phyloP scores from a whole-genome alignment of 1,139 yeast species.

The Geotrichum aggregatum region DNA sequence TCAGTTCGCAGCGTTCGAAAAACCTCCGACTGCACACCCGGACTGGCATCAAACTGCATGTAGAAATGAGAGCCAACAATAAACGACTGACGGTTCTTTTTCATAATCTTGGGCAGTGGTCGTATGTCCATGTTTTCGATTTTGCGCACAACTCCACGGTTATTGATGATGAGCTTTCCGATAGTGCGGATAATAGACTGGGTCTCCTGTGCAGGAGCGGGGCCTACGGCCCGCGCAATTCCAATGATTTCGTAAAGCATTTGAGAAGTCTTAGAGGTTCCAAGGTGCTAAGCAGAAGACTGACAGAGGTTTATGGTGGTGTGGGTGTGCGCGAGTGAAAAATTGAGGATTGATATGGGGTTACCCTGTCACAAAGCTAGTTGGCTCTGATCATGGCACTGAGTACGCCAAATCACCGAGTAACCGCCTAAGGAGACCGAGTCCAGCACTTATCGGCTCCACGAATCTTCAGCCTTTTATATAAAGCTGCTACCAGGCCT shows the following conservation, averaged over 20 bases:
- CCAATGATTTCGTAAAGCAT: conserved; percentile 93
- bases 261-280: conserved; percentile 10
- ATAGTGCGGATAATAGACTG: conserved; percentile 67
- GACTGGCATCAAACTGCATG: conserved; percentile 80
- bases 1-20: conserved; percentile 75
- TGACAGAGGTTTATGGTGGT: not conserved
- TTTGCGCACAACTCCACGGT: conserved; percentile 87
- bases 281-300: too few relatives aligned
- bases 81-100: conserved; percentile 83
- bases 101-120: conserved; percentile 73
- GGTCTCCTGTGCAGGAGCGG: conserved; percentile 36
- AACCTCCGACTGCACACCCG: conserved; percentile 82
- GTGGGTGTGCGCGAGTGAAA: not conserved
- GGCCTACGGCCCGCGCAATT: conserved; percentile 56
- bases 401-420: conserved; percentile 2
- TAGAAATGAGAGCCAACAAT: conserved; percentile 86
- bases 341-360: too few relatives aligned
- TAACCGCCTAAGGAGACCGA: not conserved
- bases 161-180: conserved; percentile 75
- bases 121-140: conserved; percentile 75
- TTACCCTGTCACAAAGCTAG: not conserved
- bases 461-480: not conserved
- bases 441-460: not conserved
- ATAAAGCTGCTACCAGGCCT: conserved; percentile 11
- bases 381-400: not conserved